A percentile compares a stretch with the other conserved stretches of the same genome.
phyloP scores from a whole-genome alignment of 768 basidiomycete species.

The Lentinus brumalis region DNA sequence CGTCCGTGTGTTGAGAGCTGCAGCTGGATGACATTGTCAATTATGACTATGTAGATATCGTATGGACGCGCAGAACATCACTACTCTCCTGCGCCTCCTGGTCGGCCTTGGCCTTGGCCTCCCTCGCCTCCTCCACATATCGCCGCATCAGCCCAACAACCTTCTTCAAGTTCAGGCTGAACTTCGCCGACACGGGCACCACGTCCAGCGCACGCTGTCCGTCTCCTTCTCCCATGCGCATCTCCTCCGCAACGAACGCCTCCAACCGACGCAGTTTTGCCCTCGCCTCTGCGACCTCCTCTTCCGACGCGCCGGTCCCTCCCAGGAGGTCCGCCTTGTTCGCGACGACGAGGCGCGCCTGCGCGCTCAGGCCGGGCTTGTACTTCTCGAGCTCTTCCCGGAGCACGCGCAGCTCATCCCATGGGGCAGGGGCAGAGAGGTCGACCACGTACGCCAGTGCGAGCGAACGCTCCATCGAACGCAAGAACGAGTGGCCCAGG shows the following conservation, averaged over 20 bases:
- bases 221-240: slow-evolving; percentile 32
- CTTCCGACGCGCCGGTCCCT: slow-evolving; percentile 45
- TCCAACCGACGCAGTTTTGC: slow-evolving; percentile 59
- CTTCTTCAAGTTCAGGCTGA: slow-evolving; percentile 73
- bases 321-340: slow-evolving; percentile 94
- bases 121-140: slow-evolving; percentile 59
- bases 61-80: no score
- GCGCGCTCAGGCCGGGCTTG: slow-evolving; percentile 73
- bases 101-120: background rate
- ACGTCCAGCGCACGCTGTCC: slow-evolving; percentile 55
- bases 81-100: no score
- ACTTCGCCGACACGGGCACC: slow-evolving; percentile 85
- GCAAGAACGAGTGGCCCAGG: slow-evolving; percentile 90
- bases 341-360: slow-evolving; percentile 81
- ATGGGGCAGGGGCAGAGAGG: slow-evolving; percentile 70
- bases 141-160: slow-evolving; percentile 67
- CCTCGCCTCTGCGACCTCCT: slow-evolving; percentile 53
- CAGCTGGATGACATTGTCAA: no score
- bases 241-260: slow-evolving; percentile 52
- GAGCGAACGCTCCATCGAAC: slow-evolving; percentile 89
- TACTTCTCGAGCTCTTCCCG: slow-evolving; percentile 84
- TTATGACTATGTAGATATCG: no score
- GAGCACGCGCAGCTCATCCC: slow-evolving; percentile 73
- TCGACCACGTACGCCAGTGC: slow-evolving; percentile 94
- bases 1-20: no score